A percentile compares a stretch with the other conserved stretches of the same genome.
Evolutionary conservation across 495 filamentous ascomycete species (phyloP).

Genomic region (Haplographium delicatum): DNA sequence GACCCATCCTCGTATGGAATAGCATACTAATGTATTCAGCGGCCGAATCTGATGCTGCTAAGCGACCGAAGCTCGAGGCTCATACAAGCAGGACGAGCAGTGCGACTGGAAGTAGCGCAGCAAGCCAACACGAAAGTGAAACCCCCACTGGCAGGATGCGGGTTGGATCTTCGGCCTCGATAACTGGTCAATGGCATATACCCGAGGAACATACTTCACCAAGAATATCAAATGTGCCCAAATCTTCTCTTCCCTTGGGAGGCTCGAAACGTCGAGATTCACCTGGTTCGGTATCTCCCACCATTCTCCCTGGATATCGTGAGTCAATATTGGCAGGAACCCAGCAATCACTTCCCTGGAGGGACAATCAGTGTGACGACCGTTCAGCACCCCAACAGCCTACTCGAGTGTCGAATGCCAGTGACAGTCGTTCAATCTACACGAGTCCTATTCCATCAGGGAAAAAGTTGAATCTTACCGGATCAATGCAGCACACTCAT

Average conservation of each 20-base stretch:
- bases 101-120: slow-evolving; percentile 16
- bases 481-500: slow-evolving; percentile 15
- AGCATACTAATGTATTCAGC: slow-evolving; percentile 10
- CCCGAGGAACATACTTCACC: slow-evolving; percentile 4
- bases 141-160: slow-evolving; percentile 6
- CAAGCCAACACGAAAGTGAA: slow-evolving; percentile 16
- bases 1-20: neutral
- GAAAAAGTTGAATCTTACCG: slow-evolving; percentile 10
- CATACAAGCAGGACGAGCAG: slow-evolving; percentile 19
- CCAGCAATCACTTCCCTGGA: slow-evolving; percentile 17
- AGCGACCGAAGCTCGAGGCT: slow-evolving; percentile 26
- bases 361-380: slow-evolving; percentile 20
- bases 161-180: slow-evolving; percentile 16
- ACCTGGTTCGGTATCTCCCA: slow-evolving; percentile 10
- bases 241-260: neutral
- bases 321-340: slow-evolving; percentile 17
- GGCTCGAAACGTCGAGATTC: slow-evolving; percentile 9
- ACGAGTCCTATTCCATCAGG: neutral
- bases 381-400: slow-evolving; percentile 6
- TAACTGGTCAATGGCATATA: slow-evolving; percentile 11
- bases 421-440: slow-evolving; percentile 6
- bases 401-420: slow-evolving; percentile 9
- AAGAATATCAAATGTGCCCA: slow-evolving; percentile 3
- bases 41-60: slow-evolving; percentile 17
- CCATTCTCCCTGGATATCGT: slow-evolving; percentile 21